Evolutionary conservation across 768 basidiomycete genomes (phyloP).

Genomic region (Suillus bovinus): DNA sequence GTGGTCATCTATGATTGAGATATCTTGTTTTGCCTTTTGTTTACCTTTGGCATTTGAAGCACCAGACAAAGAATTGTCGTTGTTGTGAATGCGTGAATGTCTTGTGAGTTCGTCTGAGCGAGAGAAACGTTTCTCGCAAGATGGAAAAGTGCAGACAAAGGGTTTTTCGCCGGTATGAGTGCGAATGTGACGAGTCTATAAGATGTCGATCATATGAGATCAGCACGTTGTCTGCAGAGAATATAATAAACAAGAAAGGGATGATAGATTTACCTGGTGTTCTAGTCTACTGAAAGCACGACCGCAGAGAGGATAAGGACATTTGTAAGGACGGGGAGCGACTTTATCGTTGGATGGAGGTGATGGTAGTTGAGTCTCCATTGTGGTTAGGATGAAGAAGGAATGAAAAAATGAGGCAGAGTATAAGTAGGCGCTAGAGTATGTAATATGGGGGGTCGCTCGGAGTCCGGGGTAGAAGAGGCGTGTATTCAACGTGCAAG

Average conservation of each 20-base stretch:
- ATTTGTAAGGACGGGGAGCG: slow-evolving; percentile 86
- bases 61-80: slow-evolving; percentile 40
- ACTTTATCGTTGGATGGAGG: slow-evolving; percentile 37
- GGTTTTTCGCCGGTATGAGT: slow-evolving; percentile 99
- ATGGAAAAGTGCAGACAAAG: slow-evolving; percentile 85
- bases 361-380: slow-evolving; percentile 21
- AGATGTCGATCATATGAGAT: slow-evolving; percentile 17
- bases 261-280: slow-evolving; percentile 69
- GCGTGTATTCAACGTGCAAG: neutral
- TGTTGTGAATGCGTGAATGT: slow-evolving; percentile 91
- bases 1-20: slow-evolving; percentile 24
- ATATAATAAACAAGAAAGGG: slow-evolving; percentile 14
- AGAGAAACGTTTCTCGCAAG: slow-evolving; percentile 98
- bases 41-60: slow-evolving; percentile 23
- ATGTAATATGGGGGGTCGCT: slow-evolving; percentile 3
- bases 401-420: slow-evolving; percentile 15
- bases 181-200: slow-evolving; percentile 93
- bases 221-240: slow-evolving; percentile 14
- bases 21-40: slow-evolving; percentile 32
- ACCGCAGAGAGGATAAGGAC: slow-evolving; percentile 87
- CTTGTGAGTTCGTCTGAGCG: slow-evolving; percentile 98
- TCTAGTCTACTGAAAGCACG: slow-evolving; percentile 96
- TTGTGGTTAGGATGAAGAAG: slow-evolving; percentile 17
- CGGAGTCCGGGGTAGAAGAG: slow-evolving; percentile 3
- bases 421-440: slow-evolving; percentile 10